Evolutionary conservation across 1,284 basidiomycete genomes (phyloP).

Genomic region (Schizophyllum commune): DNA sequence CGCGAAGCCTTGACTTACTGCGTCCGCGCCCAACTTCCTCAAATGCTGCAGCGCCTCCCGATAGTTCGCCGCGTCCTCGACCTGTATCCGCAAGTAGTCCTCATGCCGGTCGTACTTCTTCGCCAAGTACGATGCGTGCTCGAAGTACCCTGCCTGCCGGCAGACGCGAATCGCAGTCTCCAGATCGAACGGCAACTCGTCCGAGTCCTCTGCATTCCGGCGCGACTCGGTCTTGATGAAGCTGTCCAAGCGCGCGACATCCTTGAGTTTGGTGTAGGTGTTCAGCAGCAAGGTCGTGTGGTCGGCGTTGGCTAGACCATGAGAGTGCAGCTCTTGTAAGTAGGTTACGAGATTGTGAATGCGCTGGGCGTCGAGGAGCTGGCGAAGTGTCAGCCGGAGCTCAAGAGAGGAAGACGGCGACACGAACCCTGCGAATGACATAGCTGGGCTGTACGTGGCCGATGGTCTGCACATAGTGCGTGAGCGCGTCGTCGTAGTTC

Average conservation of each 20-base stretch:
- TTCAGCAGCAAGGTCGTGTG: slow-evolving; percentile 95
- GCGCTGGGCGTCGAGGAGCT: slow-evolving; percentile 96
- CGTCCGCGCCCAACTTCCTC: slow-evolving; percentile 66
- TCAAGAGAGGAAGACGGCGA: slow-evolving; percentile 5
- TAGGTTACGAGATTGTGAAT: slow-evolving; percentile 95
- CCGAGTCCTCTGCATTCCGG: slow-evolving; percentile 31
- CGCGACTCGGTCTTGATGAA: slow-evolving; percentile 86
- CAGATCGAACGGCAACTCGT: slow-evolving; percentile 90
- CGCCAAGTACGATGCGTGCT: slow-evolving; percentile 92
- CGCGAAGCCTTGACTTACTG: slow-evolving; percentile 40
- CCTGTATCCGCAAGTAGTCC: slow-evolving; percentile 90
- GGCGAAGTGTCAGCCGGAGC: not conserved
- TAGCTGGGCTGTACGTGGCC: slow-evolving; percentile 90
- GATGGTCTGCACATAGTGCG: slow-evolving; percentile 87
- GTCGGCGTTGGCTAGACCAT: slow-evolving; percentile 89
- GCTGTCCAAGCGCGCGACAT: slow-evolving; percentile 79
- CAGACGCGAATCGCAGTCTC: slow-evolving; percentile 97
- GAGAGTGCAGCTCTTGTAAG: slow-evolving; percentile 88
- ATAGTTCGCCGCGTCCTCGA: slow-evolving; percentile 87
- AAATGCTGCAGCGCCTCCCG: slow-evolving; percentile 80
- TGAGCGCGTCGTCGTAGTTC: slow-evolving; percentile 91
- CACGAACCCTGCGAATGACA: slow-evolving; percentile 84
- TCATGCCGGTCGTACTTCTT: slow-evolving; percentile 87
- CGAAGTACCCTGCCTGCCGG: slow-evolving; percentile 92
- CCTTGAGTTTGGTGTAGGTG: slow-evolving; percentile 95